phyloP scores from a whole-genome alignment of 75 land plant genomes.

The Pseudotsuga menziesii region DNA sequence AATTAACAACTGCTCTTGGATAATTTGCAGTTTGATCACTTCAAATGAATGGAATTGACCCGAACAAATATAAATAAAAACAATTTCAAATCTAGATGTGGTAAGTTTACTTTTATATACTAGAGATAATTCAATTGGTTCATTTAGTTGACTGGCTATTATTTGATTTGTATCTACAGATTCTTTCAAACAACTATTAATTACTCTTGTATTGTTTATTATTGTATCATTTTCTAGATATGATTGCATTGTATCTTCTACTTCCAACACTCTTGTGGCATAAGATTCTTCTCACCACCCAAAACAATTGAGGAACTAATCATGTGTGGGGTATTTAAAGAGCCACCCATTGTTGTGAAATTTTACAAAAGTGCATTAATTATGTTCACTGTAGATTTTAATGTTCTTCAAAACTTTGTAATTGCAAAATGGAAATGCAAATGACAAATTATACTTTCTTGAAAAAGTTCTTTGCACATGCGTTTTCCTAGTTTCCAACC shows the following conservation, averaged over 20 bases:
- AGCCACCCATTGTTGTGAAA: too few relatives aligned
- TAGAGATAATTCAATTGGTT: background rate
- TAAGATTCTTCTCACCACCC: background rate
- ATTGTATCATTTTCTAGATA: background rate
- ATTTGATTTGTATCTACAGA: background rate
- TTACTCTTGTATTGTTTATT: background rate
- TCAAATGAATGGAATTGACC: background rate
- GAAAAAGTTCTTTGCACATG: too few relatives aligned
- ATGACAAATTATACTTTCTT: too few relatives aligned
- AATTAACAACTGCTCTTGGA: background rate
- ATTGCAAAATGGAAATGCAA: too few relatives aligned
- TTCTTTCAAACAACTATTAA: background rate
- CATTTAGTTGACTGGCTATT: background rate
- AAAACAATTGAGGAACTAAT: too few relatives aligned
- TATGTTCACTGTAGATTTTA: too few relatives aligned
- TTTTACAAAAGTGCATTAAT: too few relatives aligned
- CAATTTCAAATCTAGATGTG: background rate
- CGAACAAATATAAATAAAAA: background rate
- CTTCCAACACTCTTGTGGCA: slow-evolving; percentile 11
- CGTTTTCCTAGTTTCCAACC: too few relatives aligned
- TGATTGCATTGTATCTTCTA: slow-evolving; percentile 7
- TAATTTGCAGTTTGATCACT: background rate
- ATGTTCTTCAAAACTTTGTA: too few relatives aligned
- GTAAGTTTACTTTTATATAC: background rate
- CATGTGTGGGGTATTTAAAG: too few relatives aligned